Conservation (phyloP, 495 filamentous ascomycete genomes). For the Podospora bellae-mahoneyi region DNA sequence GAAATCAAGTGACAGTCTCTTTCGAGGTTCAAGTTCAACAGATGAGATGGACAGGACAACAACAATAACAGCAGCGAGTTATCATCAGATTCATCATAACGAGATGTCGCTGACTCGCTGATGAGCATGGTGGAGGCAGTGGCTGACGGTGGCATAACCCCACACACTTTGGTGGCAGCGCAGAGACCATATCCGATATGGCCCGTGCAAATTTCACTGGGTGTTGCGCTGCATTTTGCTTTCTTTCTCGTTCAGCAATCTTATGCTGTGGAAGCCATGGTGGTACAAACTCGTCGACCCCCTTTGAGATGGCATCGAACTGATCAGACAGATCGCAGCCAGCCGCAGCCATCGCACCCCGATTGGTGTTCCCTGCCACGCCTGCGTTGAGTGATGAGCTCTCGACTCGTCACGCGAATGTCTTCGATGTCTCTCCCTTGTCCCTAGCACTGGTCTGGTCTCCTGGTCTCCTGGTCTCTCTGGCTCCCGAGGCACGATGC, state of each 20-base stretch:
- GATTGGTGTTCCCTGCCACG: slow-evolving; percentile 21
- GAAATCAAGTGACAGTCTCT: background rate
- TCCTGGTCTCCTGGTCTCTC: background rate
- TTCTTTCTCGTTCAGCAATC: background rate
- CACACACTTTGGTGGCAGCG: too few species aligned
- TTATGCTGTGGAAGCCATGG: background rate
- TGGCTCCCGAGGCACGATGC: slow-evolving; percentile 11
- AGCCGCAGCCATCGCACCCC: slow-evolving; percentile 10
- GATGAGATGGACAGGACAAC: too few species aligned
- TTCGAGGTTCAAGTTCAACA: too few species aligned
- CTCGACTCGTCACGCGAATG: slow-evolving; percentile 19
- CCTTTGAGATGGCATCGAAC: slow-evolving; percentile 8
- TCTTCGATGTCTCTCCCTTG: slow-evolving; percentile 1
- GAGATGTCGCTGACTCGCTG: background rate
- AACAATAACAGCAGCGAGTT: too few species aligned
- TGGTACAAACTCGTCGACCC: background rate
- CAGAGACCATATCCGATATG: background rate
- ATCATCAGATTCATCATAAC: background rate
- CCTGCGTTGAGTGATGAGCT: too few species aligned
- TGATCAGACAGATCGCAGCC: slow-evolving; percentile 10
- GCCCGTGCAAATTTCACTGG: background rate
- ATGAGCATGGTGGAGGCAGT: background rate
- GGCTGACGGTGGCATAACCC: background rate
- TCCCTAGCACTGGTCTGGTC: background rate
- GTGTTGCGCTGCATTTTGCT: background rate